A percentile compares a stretch with the other conserved stretches of the same genome.
Conservation (phyloP, 208 protist species). For the Phytomonas sp. region DNA sequence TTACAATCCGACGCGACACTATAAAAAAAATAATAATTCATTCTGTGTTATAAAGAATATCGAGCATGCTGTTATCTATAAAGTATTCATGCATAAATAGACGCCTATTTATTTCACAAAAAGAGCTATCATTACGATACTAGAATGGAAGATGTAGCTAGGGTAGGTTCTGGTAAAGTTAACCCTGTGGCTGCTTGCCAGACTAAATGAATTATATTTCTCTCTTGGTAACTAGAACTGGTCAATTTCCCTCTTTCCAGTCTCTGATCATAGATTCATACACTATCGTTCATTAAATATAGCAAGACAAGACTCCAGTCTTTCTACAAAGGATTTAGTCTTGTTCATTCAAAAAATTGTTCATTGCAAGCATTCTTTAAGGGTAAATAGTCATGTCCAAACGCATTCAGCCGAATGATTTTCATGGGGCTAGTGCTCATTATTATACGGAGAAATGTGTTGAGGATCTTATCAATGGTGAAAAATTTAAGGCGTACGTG, state of each 20-base stretch:
- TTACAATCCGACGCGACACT: neutral
- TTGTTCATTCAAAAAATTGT: neutral
- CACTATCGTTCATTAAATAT: neutral
- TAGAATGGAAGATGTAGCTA: neutral
- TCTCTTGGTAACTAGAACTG: neutral
- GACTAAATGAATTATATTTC: neutral
- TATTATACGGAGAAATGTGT: slow-evolving; percentile 55
- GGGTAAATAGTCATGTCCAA: slow-evolving; percentile 23
- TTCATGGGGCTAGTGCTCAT: slow-evolving; percentile 44
- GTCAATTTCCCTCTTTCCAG: neutral
- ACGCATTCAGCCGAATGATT: slow-evolving; percentile 43
- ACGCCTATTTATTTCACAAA: neutral
- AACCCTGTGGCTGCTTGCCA: neutral
- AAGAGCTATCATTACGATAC: neutral
- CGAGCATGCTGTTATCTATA: neutral
- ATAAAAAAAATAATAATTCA: neutral
- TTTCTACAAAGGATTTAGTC: neutral
- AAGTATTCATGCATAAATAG: neutral
- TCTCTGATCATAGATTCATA: neutral
- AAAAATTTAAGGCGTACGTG: slow-evolving; percentile 50
- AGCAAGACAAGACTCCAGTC: neutral
- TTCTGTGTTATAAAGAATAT: neutral
- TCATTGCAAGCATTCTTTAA: slow-evolving; percentile 1
- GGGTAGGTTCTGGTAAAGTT: neutral
- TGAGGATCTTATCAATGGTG: slow-evolving; percentile 29